Conservation (phyloP, 139 green algal species). For the Zygnema circumcarinatum region DNA sequence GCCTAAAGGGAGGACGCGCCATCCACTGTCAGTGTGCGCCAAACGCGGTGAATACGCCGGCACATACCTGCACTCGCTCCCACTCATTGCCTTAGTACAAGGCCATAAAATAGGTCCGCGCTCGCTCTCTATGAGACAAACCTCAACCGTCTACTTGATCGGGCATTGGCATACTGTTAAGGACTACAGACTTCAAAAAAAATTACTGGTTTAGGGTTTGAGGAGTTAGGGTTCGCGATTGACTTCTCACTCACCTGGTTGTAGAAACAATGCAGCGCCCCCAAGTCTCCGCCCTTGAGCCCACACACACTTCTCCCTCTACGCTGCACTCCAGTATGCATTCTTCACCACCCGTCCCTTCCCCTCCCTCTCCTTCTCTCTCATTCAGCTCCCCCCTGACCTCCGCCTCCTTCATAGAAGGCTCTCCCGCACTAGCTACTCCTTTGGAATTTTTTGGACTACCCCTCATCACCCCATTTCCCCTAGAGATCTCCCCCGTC, state of each 20-base stretch:
- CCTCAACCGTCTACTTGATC: no score
- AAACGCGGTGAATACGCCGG: conserved; percentile 38
- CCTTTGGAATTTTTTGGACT: neutral
- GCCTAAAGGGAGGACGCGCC: conserved; percentile 19
- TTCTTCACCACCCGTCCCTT: neutral
- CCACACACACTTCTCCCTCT: conserved; percentile 27
- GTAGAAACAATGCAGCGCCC: conserved; percentile 31
- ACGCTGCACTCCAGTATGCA: neutral
- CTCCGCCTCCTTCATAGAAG: neutral
- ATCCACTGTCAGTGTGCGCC: neutral
- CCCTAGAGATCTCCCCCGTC: conserved; percentile 9
- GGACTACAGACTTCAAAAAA: no score
- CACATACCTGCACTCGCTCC: conserved; percentile 71
- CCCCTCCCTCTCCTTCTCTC: neutral
- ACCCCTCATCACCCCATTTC: neutral
- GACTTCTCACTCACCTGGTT: conserved; percentile 23
- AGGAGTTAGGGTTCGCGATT: no score
- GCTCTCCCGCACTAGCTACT: neutral
- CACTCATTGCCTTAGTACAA: conserved; percentile 88
- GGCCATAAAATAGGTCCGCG: conserved; percentile 73
- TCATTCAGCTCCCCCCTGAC: neutral
- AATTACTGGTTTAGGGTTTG: no score
- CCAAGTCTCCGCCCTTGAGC: neutral
- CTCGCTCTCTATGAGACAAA: no score
- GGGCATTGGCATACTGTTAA: no score